Evolutionary conservation across 345 rosid species (phyloP).

Genomic region (Lepidium africanum): DNA sequence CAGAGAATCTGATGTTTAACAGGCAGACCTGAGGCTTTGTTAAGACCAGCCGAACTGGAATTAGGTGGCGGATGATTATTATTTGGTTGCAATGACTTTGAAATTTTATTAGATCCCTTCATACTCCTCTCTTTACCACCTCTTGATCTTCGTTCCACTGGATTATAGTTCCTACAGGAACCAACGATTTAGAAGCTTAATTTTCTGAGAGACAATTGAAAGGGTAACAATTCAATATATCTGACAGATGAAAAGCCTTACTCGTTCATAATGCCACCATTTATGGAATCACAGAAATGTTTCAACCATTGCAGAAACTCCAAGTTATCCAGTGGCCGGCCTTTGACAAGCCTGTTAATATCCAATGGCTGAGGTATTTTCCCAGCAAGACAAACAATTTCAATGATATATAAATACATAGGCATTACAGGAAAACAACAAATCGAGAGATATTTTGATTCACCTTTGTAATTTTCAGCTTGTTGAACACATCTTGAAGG

Average conservation of each 20-base stretch:
- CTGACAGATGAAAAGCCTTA: constrained; percentile 20
- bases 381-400: neutral
- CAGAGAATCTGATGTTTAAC: neutral
- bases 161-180: constrained; percentile 73
- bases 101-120: constrained; percentile 46
- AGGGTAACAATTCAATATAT: neutral
- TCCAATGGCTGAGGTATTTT: constrained; percentile 60
- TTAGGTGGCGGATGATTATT: constrained; percentile 26
- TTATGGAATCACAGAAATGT: constrained; percentile 88
- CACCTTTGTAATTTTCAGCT: constrained; percentile 89
- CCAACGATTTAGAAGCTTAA: neutral
- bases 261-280: constrained; percentile 98
- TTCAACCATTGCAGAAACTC: constrained; percentile 98
- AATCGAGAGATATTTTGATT: neutral
- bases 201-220: neutral
- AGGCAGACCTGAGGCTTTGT: constrained; percentile 13
- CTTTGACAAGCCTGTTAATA: constrained; percentile 86
- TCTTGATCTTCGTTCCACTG: constrained; percentile 73
- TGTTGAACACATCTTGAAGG: constrained; percentile 87
- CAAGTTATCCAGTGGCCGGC: constrained; percentile 92
- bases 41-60: constrained; percentile 15
- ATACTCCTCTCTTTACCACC: constrained; percentile 50
- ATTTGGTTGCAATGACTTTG: constrained; percentile 77
- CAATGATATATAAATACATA: neutral
- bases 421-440: neutral